Base-by-base conservation (phyloP, 192 early-diverging fungal genomes). In the Phlyctochytrium bullatum region DNA sequence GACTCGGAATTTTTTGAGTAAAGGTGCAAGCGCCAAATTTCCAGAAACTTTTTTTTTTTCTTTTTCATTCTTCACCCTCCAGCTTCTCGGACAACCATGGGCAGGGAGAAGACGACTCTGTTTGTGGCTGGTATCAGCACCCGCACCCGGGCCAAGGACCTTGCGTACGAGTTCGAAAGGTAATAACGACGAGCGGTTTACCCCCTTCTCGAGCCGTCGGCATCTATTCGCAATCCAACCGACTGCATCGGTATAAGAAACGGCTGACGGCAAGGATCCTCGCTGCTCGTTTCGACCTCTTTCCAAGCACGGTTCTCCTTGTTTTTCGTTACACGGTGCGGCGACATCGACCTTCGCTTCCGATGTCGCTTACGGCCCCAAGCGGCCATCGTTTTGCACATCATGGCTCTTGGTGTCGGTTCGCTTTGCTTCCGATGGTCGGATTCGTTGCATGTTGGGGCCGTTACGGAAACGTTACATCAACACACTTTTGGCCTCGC, bases 91-190 rank as follows among this genome's bases (percentile, higher is more conserved):
- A 20, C 40, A 64, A n/a, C 27, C 54, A 57, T 57, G 54, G 27
- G 54, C 4, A 57, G 71, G 58, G n/a, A n/a, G n/a, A n/a, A n/a
- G n/a, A 90, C 85, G 50, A 96, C 92, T 36, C 82, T 94, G 33
- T 90, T 89, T 67, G 90, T 94, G 32, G 86, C 92, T 54, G 93
- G 93, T 33, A 92, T 97, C 74, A 73, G 83, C 33, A 73, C 81
- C 40, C 80, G 84, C 53, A 89, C 88, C 33, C 88, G 95, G 59
- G 95, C 95, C 27, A 89, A 88, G 79, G 93, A 97, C 69, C 85
- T 97, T 28, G 95, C 93, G 20, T 92, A 93, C 71, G 95, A 94
- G 52, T 97, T 97, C 76, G 95, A 97, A 76, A 85, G 93, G 93
- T 95, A 86, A 58, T 62, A 23, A 3, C 14, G 23, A 3, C 20